phyloP scores from a whole-genome alignment of 768 basidiomycete genomes.

The Paxillus involutus region DNA sequence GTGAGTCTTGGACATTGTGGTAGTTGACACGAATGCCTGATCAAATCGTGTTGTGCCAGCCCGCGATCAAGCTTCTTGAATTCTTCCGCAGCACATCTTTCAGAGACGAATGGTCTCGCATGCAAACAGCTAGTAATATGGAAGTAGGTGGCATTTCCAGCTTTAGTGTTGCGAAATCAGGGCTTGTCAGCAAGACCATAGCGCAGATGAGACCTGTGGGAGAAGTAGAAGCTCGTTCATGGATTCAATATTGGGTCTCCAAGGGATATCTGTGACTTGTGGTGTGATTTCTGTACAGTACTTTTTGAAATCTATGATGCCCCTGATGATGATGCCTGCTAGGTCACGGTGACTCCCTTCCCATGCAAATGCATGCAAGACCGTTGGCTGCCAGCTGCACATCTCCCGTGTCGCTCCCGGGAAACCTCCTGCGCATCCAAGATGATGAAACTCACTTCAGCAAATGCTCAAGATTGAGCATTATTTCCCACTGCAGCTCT shows the following conservation, averaged over 20 bases:
- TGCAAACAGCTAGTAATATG: neutral
- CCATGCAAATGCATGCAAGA: no score
- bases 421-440: no score
- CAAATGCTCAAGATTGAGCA: no score
- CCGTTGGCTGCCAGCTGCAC: no score
- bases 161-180: slow-evolving; percentile 8
- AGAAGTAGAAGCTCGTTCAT: slow-evolving; percentile 11
- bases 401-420: no score
- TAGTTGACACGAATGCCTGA: neutral
- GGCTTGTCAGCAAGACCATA: slow-evolving; percentile 12
- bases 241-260: slow-evolving; percentile 23
- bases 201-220: slow-evolving; percentile 11
- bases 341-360: no score
- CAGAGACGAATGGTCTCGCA: neutral
- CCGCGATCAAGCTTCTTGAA: slow-evolving; percentile 31
- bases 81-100: slow-evolving; percentile 23
- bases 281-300: no score
- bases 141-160: slow-evolving; percentile 5
- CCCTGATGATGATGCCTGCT: no score
- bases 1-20: neutral
- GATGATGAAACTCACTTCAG: no score
- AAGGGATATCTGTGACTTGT: slow-evolving; percentile 10
- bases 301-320: no score
- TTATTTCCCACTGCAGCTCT: no score
- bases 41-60: slow-evolving; percentile 11